Evolutionary conservation across 2,329 filamentous ascomycete species (phyloP).

Genomic region (Tolypocladium ophioglossoides): DNA sequence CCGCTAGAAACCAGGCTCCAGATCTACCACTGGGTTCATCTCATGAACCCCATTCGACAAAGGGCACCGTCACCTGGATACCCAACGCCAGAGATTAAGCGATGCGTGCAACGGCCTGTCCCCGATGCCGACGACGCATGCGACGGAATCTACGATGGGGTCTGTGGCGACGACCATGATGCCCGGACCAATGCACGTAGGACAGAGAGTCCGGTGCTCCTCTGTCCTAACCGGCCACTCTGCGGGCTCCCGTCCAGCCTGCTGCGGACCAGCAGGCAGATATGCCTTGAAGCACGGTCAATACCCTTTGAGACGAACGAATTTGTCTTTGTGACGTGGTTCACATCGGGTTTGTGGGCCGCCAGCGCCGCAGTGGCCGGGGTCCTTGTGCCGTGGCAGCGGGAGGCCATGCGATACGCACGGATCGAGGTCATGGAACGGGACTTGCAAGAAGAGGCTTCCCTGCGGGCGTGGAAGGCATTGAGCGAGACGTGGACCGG

Average conservation of each 20-base stretch:
- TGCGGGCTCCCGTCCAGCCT: constrained; percentile 29
- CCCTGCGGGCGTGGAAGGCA: constrained; percentile 21
- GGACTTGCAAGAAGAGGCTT: constrained; percentile 20
- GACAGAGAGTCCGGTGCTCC: not conserved
- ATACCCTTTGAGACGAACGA: constrained; percentile 32
- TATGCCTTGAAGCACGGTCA: constrained; percentile 30
- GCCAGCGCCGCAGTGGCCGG: constrained; percentile 25
- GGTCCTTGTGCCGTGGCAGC: constrained; percentile 30
- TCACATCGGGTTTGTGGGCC: constrained; percentile 31
- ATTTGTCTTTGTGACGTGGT: constrained; percentile 36
- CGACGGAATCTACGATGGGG: not conserved
- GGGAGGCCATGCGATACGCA: constrained; percentile 25
- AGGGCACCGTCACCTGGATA: constrained; percentile 29
- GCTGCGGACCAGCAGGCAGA: constrained; percentile 24
- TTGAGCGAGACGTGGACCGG: constrained; percentile 26
- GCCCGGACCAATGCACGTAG: not conserved
- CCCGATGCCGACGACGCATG: constrained; percentile 2
- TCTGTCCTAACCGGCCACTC: constrained; percentile 25
- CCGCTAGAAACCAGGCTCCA: constrained; percentile 35
- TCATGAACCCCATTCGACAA: constrained; percentile 25
- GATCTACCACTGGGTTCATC: constrained; percentile 33
- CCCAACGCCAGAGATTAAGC: constrained; percentile 20
- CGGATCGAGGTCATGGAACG: constrained; percentile 28
- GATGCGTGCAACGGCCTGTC: constrained; percentile 19
- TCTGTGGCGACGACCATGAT: not conserved